These are phyloP conservation scores for Turnera subulata DNA, from an alignment of 345 rosid genomes.

Conservation along the genomic window DNA sequence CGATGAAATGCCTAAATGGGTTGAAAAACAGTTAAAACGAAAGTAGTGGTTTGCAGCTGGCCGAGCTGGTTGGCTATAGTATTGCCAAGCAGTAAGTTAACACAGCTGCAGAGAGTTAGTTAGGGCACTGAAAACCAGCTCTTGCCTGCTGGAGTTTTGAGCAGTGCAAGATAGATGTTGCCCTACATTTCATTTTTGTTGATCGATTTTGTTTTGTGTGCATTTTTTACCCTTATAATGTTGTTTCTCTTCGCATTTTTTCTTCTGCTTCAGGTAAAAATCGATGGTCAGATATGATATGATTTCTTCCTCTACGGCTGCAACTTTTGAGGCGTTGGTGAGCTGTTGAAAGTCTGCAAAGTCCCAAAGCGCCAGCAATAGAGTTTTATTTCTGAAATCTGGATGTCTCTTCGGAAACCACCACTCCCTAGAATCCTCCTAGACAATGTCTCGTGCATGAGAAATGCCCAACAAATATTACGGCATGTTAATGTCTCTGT, in stretches of 20 bases:
- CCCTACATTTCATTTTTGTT: conserved; percentile 26
- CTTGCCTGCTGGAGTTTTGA: conserved; percentile 51
- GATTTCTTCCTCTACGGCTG: too few relatives aligned
- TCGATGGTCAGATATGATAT: too few relatives aligned
- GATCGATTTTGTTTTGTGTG: too few relatives aligned
- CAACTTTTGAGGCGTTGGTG: too few relatives aligned
- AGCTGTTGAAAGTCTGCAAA: neutral
- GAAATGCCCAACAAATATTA: conserved; percentile 82
- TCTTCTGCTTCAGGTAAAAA: too few relatives aligned
- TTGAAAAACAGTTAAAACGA: neutral
- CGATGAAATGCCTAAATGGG: neutral
- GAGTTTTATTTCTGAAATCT: neutral
- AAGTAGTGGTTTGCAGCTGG: conserved; percentile 12
- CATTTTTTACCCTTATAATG: too few relatives aligned
- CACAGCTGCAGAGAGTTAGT: conserved; percentile 59
- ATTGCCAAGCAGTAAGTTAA: conserved; percentile 67
- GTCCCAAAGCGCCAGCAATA: neutral
- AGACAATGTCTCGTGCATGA: conserved; percentile 87
- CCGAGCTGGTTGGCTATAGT: conserved; percentile 89
- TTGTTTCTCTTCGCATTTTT: too few relatives aligned
- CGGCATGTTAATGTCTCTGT: conserved; percentile 67
- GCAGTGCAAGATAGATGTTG: conserved; percentile 58
- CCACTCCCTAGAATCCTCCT: conserved; percentile 72
- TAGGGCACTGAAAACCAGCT: conserved; percentile 64
- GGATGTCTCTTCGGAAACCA: conserved; percentile 52